These are phyloP conservation scores for Withania somnifera DNA, from an alignment of 305 asterid species.

Conservation along the genomic window DNA sequence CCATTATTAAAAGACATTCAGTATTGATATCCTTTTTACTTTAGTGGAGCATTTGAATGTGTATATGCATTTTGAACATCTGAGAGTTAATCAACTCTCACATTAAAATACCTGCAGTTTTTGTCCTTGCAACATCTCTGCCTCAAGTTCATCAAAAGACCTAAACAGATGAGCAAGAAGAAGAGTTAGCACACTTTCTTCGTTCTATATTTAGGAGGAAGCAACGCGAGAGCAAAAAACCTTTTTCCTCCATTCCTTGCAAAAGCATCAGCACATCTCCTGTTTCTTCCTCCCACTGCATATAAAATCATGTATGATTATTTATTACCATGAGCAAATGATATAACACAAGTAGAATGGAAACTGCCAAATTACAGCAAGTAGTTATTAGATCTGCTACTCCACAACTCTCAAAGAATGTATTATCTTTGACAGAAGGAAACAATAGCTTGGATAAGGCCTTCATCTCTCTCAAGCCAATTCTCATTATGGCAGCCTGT, in stretches of 20 bases:
- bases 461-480: slow-evolving; percentile 89
- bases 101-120: slow-evolving; percentile 51
- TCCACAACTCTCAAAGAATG: slow-evolving; percentile 94
- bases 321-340: not conserved
- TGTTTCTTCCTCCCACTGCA: slow-evolving; percentile 86
- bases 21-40: not conserved
- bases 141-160: slow-evolving; percentile 78
- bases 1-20: not conserved
- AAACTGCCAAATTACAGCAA: slow-evolving; percentile 48
- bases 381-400: slow-evolving; percentile 89
- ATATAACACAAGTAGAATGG: not conserved
- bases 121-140: slow-evolving; percentile 85
- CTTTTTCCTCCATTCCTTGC: slow-evolving; percentile 74
- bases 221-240: slow-evolving; percentile 3
- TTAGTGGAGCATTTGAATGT: not conserved
- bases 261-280: slow-evolving; percentile 88
- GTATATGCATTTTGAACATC: not conserved
- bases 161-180: slow-evolving; percentile 5
- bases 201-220: not conserved
- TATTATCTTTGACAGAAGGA: slow-evolving; percentile 77
- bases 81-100: not conserved
- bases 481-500: slow-evolving; percentile 95
- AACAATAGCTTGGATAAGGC: slow-evolving; percentile 76
- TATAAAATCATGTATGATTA: not conserved
- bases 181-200: not conserved